Base-by-base conservation (phyloP, 345 rosid genomes). In the Aethionema arabicum region DNA sequence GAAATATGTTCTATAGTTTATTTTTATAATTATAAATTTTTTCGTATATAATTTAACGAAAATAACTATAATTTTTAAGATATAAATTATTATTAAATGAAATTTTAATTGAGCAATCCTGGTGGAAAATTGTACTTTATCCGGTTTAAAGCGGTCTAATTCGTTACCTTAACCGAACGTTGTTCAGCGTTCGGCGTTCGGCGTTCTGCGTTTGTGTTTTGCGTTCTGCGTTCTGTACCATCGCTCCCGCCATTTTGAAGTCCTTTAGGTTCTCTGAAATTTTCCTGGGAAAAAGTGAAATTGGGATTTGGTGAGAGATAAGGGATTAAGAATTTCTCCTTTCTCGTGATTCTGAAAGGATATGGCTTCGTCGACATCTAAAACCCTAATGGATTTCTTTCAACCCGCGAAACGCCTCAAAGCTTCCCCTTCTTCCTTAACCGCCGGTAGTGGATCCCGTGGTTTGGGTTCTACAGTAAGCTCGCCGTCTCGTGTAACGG, bases 331-430 rank as follows among this genome's bases (percentile, higher is more conserved):
- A 21, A 21, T 21, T 14, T 66, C 31, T 27, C 21, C 39, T 36
- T 7, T 37, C 40, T 12, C 44, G 16, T 35, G 14, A 27, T 4
- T 50, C 52, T 59, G 52, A 54, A 52, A 38, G 59, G 35, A 55
- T 33, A 83, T 79, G 93, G 82, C 81, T 54, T 72, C 87, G 33
- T 72, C 84, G 7, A 75, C 84, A 42, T 36, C 84, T 29, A 91
- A 73, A 73, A 75, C 85, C 67, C 76, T 88, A 62, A 78, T 56
- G 73, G 91, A 91, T 16, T 52, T 79, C 75, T 86, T 86, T 41
- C 84, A 74, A 65, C 89, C 98, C 1, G 70, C 88, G 5, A 88
- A 91, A 81, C 96, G 96, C 61, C 77, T 66, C 56, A 86, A 85
- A 62, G 50, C 67, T 55, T 75, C 79, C 27, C 12, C 77, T 6